phyloP scores from a whole-genome alignment of 768 basidiomycete species.

The Termitomyces titanicus region DNA sequence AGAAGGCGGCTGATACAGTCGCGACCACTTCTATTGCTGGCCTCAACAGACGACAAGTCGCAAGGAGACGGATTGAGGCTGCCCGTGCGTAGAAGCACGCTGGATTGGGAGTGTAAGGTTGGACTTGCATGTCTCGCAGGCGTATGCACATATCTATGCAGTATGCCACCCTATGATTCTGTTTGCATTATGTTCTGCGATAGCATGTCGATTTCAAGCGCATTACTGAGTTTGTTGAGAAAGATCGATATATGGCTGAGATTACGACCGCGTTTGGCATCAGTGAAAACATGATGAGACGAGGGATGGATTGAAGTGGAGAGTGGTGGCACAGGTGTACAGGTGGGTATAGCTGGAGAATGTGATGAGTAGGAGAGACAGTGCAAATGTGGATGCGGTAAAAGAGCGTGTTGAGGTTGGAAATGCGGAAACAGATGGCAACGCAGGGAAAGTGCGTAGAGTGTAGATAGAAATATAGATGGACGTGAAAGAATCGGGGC shows the following conservation, averaged over 20 bases:
- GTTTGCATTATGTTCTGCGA: slow-evolving; percentile 9
- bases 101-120: slow-evolving; percentile 7
- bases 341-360: too few species aligned
- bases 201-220: background rate
- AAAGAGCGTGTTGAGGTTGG: background rate
- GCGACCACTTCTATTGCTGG: slow-evolving; percentile 50
- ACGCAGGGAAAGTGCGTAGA: too few species aligned
- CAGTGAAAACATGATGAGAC: background rate
- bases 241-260: background rate
- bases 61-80: slow-evolving; percentile 86
- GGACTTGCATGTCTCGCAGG: slow-evolving; percentile 14
- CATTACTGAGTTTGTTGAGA: background rate
- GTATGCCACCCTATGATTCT: slow-evolving; percentile 16
- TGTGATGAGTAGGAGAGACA: too few species aligned
- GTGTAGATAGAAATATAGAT: too few species aligned
- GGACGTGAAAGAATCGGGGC: too few species aligned
- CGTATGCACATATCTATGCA: slow-evolving; percentile 23
- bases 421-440: too few species aligned
- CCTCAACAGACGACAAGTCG: slow-evolving; percentile 82
- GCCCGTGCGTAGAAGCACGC: slow-evolving; percentile 43
- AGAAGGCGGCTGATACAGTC: slow-evolving; percentile 86
- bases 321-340: background rate
- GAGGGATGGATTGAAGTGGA: background rate
- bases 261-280: too few species aligned
- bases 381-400: background rate